Base-by-base conservation (phyloP, 768 basidiomycete species). In the Fibroporia radiculosa region DNA sequence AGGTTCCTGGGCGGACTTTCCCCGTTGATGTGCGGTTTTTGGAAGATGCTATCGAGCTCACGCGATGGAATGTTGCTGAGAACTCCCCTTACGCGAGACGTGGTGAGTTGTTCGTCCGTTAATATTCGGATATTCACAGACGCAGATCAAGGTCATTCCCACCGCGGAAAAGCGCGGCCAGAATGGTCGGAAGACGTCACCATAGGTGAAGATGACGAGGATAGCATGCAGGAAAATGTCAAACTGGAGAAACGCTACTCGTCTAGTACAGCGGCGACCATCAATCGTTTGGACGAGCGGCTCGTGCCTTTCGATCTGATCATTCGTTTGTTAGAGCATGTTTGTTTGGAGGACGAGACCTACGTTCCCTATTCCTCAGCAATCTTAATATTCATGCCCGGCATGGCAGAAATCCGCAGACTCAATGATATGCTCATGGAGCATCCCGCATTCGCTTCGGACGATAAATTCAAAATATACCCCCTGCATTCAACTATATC, bases 401-500 rank as follows among this genome's bases (percentile, higher is more conserved):
- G 95, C 32, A 68, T 99, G 49, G 89, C 82, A 25, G 93, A 96
- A 65, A 99, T 99, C 45, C 80, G 93, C 27, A 79, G 85, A 20
- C 62, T 99, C 50, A 83, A 81, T 54, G 93, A 98, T 54, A 66
- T 85, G 38, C 70, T 98, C 20, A 65, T 68, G 34, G 85, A 86
- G 42, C 93, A 99, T 60, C 68, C 68, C 1, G 54, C 62, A 0
- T 95, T 98, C 61, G 80, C 86, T 22, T 69, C 69, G 6, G 65
- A 67, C 16, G 65, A 74, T 1, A 65, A 63, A 19, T 98, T 93
- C 66, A 74, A 72, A 47, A 67, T 97, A 28, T 84, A 84, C 59
- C 89, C 89, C 2, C 67, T 99, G 10, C 95, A 99, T 64, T 97
- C 95, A 0, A 91, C 82, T 1, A 80, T 98, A 40, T 91, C 93